Conservation (phyloP, 1,284 basidiomycete species). For the Marasmius oreades region DNA sequence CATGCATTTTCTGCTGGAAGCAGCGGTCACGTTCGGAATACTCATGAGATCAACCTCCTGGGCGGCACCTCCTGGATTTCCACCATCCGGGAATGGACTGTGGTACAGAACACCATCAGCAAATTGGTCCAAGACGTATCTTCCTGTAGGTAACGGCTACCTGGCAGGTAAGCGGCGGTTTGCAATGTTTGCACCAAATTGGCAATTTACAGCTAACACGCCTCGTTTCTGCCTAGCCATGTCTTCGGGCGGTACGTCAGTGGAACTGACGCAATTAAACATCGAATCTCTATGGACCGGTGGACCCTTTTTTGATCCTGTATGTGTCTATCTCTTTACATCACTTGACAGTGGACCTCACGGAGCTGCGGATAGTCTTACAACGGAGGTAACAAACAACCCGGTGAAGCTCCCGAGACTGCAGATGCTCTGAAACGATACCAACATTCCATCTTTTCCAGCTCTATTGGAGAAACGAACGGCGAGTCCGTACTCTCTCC, state of each 20-base stretch:
- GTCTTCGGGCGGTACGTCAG: slow-evolving; percentile 55
- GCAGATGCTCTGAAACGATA: slow-evolving; percentile 50
- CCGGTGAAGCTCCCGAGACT: slow-evolving; percentile 40
- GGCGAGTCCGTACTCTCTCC: slow-evolving; percentile 34
- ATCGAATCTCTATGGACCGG: slow-evolving; percentile 75
- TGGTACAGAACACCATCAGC: slow-evolving; percentile 59
- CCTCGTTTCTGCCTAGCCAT: slow-evolving; percentile 46
- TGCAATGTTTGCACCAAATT: no score
- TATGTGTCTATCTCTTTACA: slow-evolving; percentile 17
- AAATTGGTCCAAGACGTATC: slow-evolving; percentile 54
- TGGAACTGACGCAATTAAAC: slow-evolving; percentile 64
- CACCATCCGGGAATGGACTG: slow-evolving; percentile 66
- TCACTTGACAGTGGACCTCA: not conserved
- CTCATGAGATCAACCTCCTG: not conserved
- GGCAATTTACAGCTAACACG: no score
- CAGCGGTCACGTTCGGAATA: no score
- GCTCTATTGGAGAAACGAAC: slow-evolving; percentile 54
- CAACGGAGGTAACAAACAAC: slow-evolving; percentile 65
- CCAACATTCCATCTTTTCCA: slow-evolving; percentile 55
- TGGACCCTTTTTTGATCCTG: slow-evolving; percentile 65
- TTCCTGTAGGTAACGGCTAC: slow-evolving; percentile 74
- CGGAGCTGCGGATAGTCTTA: slow-evolving; percentile 41
- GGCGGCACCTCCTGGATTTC: slow-evolving; percentile 52
- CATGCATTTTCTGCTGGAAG: not conserved
- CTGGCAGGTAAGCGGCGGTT: slow-evolving; percentile 59